Evolutionary conservation across 257 asterid genomes (phyloP).

Genomic region (Solanum verrucosum): DNA sequence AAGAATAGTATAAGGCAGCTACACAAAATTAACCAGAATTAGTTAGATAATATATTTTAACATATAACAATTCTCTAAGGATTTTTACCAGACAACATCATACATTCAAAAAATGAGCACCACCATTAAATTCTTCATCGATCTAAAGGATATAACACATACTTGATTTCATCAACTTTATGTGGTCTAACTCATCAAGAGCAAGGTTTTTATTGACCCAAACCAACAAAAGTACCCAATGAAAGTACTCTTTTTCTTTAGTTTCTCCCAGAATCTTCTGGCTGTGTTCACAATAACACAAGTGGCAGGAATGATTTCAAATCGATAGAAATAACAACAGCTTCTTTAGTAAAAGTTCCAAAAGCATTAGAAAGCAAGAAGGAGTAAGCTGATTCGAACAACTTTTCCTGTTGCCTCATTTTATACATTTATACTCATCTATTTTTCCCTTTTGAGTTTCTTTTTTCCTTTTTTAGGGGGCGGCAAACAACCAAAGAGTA

Average conservation of each 20-base stretch:
- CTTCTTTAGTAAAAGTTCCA: neutral
- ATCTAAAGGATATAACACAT: neutral
- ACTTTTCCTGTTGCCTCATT: neutral
- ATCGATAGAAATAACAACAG: neutral
- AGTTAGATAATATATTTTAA: neutral
- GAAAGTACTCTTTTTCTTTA: neutral
- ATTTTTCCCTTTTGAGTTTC: neutral
- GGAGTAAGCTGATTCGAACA: neutral
- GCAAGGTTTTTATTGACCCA: neutral
- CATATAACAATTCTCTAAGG: neutral
- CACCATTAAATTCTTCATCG: neutral
- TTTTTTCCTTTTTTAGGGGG: neutral
- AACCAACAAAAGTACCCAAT: neutral
- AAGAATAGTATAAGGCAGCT: neutral
- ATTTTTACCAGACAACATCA: neutral
- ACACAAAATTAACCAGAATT: neutral
- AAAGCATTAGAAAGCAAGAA: neutral
- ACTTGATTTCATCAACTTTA: neutral
- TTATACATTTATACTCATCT: neutral
- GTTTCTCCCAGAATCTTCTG: neutral
- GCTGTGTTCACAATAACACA: neutral
- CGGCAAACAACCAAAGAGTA: neutral
- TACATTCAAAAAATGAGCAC: neutral
- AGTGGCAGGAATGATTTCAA: neutral
- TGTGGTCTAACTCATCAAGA: neutral